A percentile compares a stretch with the other conserved stretches of the same genome.
Conservation (phyloP, 176 grass and related monocot genomes). For the Leersia perrieri region DNA sequence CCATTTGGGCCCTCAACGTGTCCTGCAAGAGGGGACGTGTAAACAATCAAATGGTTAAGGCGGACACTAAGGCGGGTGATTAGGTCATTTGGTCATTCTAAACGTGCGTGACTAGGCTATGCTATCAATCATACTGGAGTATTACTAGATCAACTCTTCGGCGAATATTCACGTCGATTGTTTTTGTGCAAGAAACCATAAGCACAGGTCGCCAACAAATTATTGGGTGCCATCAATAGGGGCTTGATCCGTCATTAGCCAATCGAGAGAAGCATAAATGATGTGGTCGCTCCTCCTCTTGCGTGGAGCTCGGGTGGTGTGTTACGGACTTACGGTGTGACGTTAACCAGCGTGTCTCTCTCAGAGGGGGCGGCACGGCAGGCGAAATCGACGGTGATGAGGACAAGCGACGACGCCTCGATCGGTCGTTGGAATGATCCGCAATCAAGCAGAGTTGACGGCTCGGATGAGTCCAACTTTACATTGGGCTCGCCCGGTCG, state of each 20-base stretch:
- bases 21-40: background rate
- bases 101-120: background rate
- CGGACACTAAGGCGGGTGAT: no score
- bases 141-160: background rate
- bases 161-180: background rate
- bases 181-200: background rate
- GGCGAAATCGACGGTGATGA: background rate
- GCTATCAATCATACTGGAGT: background rate
- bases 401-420: background rate
- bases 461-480: background rate
- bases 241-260: no score
- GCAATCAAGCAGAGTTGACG: background rate
- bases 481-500: background rate
- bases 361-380: constrained; percentile 5
- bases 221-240: background rate
- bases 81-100: background rate
- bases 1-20: constrained; percentile 25
- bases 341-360: background rate
- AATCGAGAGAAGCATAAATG: background rate
- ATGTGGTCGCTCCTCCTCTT: background rate
- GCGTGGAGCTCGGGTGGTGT: background rate
- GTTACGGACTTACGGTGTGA: background rate
- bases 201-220: background rate
- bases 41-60: no score
- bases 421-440: background rate